Conservation (phyloP, 1,139 yeast genomes). For the Sugiyamaella pinicola region DNA sequence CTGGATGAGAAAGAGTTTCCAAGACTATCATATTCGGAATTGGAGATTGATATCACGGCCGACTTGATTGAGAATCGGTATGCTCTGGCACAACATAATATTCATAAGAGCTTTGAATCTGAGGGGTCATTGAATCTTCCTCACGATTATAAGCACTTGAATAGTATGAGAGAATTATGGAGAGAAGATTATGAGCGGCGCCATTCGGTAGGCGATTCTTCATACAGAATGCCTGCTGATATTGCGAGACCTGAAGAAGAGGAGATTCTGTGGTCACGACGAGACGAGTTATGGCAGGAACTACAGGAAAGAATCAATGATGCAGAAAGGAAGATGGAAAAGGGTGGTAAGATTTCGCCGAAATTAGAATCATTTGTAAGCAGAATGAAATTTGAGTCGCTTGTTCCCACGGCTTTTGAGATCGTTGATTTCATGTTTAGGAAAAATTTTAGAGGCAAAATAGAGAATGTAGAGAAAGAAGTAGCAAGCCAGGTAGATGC, state of each 20-base stretch:
- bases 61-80: slow-evolving; percentile 59
- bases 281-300: slow-evolving; percentile 17
- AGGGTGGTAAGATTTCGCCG: background rate
- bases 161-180: slow-evolving; percentile 63
- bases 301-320: slow-evolving; percentile 3
- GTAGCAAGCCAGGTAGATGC: no score
- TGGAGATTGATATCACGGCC: slow-evolving; percentile 72
- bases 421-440: slow-evolving; percentile 32
- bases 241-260: slow-evolving; percentile 1
- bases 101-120: slow-evolving; percentile 56
- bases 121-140: slow-evolving; percentile 25
- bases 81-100: slow-evolving; percentile 48
- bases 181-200: slow-evolving; percentile 64
- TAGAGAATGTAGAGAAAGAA: background rate
- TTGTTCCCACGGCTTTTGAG: slow-evolving; percentile 35
- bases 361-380: slow-evolving; percentile 11
- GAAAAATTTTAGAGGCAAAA: background rate
- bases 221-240: slow-evolving; percentile 30
- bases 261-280: slow-evolving; percentile 19
- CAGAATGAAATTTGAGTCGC: slow-evolving; percentile 2
- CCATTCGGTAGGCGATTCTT: slow-evolving; percentile 43
- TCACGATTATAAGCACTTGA: slow-evolving; percentile 46
- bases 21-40: slow-evolving; percentile 60
- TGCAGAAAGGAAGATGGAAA: background rate
- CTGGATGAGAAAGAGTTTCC: slow-evolving; percentile 38